phyloP scores from a whole-genome alignment of 805 yeast species.

The Blastobotrys peoriensis region DNA sequence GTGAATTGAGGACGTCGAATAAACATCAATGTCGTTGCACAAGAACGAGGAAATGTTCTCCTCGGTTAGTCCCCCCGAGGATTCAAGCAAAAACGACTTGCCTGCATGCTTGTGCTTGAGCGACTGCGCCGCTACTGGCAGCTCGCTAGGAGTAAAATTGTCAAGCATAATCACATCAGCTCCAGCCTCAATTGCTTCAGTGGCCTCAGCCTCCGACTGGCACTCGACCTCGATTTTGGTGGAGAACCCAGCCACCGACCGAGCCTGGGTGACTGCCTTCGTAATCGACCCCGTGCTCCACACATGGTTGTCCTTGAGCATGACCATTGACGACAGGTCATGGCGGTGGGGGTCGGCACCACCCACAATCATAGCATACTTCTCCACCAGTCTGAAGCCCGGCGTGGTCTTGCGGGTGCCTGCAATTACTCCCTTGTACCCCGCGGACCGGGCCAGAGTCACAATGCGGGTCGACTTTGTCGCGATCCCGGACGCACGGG shows the following conservation, averaged over 20 bases:
- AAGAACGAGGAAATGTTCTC: slow-evolving; percentile 59
- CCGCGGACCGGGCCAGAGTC: slow-evolving; percentile 55
- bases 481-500: slow-evolving; percentile 84
- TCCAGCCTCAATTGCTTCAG: slow-evolving; percentile 89
- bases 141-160: slow-evolving; percentile 64
- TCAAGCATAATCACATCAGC: slow-evolving; percentile 96
- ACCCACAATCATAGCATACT: slow-evolving; percentile 92
- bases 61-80: slow-evolving; percentile 84
- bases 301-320: slow-evolving; percentile 92
- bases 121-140: slow-evolving; percentile 57
- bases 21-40: slow-evolving; percentile 77
- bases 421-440: slow-evolving; percentile 80
- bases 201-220: slow-evolving; percentile 76
- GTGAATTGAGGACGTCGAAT: slow-evolving; percentile 85
- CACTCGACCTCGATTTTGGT: slow-evolving; percentile 91
- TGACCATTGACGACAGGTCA: slow-evolving; percentile 88
- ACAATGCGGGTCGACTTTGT: slow-evolving; percentile 59
- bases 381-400: slow-evolving; percentile 80
- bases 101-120: slow-evolving; percentile 52
- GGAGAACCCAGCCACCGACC: slow-evolving; percentile 80
- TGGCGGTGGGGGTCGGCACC: slow-evolving; percentile 91
- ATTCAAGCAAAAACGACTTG: slow-evolving; percentile 61
- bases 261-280: slow-evolving; percentile 69
- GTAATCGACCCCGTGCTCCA: slow-evolving; percentile 93
- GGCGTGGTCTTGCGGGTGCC: slow-evolving; percentile 98